These are phyloP conservation scores for Durio zibethinus DNA, from an alignment of 345 rosid species.

Conservation along the genomic window DNA sequence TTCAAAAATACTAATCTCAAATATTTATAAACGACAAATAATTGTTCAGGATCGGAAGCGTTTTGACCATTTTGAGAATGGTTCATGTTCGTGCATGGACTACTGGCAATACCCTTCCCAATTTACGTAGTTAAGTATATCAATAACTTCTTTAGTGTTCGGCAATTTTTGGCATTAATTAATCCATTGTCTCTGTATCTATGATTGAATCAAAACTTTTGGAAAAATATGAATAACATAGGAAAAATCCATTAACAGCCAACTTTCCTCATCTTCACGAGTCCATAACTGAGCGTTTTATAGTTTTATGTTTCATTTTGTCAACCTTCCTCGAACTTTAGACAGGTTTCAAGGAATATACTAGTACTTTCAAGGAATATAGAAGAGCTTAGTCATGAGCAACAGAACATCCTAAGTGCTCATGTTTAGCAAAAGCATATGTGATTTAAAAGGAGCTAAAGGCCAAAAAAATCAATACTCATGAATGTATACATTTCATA, in stretches of 20 bases:
- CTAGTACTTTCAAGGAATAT: no score
- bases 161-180: neutral
- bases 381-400: neutral
- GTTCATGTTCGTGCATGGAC: conserved; percentile 25
- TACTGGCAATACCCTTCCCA: conserved; percentile 5
- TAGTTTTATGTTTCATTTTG: neutral
- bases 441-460: neutral
- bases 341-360: no score
- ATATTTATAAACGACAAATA: conserved; percentile 45
- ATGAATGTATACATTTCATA: no score
- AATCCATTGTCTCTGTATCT: neutral
- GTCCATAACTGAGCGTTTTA: neutral
- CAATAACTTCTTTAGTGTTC: neutral
- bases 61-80: conserved; percentile 68
- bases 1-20: conserved; percentile 58
- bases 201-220: conserved; percentile 10
- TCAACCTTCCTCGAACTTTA: no score
- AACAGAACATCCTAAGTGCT: neutral
- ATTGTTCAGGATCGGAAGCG: conserved; percentile 60
- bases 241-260: neutral
- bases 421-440: neutral
- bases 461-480: neutral
- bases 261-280: neutral
- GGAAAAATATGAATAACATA: neutral
- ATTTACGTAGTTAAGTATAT: neutral